Evolutionary conservation across 768 basidiomycete genomes (phyloP).

Genomic region (Suillus alpinus): DNA sequence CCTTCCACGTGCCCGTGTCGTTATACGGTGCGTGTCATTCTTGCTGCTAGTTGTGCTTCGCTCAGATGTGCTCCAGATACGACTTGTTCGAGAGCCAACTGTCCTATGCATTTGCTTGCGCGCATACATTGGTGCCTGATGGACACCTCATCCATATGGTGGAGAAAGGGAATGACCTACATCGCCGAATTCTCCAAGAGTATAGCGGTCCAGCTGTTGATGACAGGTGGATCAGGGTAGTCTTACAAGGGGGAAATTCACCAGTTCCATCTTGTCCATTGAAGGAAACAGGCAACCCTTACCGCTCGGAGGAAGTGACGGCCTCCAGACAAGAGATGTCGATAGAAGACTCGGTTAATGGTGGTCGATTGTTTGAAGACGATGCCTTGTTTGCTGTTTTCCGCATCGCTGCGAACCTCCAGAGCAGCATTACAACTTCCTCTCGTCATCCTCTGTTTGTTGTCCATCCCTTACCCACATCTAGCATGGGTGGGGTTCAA

Average conservation of each 20-base stretch:
- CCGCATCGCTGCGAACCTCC: slow-evolving; percentile 39
- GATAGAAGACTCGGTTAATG: slow-evolving; percentile 62
- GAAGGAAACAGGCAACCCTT: slow-evolving; percentile 38
- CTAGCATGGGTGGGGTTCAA: slow-evolving; percentile 20
- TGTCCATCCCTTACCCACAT: slow-evolving; percentile 1
- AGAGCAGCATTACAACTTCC: slow-evolving; percentile 6
- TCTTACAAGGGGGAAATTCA: slow-evolving; percentile 31
- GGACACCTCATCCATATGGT: slow-evolving; percentile 63
- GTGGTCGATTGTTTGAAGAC: slow-evolving; percentile 54
- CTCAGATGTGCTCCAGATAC: slow-evolving; percentile 39
- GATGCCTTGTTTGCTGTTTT: slow-evolving; percentile 59
- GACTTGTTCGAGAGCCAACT: slow-evolving; percentile 62
- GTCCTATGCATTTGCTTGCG: slow-evolving; percentile 54
- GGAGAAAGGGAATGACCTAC: slow-evolving; percentile 54
- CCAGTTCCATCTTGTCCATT: slow-evolving; percentile 47
- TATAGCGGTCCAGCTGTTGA: slow-evolving; percentile 38
- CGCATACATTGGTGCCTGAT: slow-evolving; percentile 43
- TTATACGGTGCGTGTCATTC: slow-evolving; percentile 52
- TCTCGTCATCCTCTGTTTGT: slow-evolving; percentile 18
- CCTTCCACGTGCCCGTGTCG: slow-evolving; percentile 51
- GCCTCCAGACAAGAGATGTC: slow-evolving; percentile 29
- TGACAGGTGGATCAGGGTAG: slow-evolving; percentile 50
- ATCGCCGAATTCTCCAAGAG: slow-evolving; percentile 50
- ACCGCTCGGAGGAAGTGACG: slow-evolving; percentile 43
- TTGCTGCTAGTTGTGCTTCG: not conserved